Percentiles rank a stretch among this genome's conserved stretches.
Conservation (phyloP, 495 filamentous ascomycete genomes). For the Aspergillus coremiiformis region DNA sequence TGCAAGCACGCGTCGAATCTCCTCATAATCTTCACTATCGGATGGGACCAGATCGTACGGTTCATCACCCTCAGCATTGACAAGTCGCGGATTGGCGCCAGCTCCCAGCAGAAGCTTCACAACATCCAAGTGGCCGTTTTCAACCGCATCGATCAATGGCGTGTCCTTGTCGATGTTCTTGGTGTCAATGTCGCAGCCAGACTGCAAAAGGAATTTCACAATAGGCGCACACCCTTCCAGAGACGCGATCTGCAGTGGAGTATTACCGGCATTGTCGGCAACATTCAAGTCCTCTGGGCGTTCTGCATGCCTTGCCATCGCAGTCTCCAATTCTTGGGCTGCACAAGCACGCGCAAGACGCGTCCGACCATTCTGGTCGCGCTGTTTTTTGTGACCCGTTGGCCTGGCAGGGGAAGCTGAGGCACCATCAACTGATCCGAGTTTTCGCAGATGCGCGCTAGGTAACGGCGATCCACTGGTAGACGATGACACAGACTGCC, state of each 20-base stretch:
- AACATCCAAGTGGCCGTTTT: slow-evolving; percentile 88
- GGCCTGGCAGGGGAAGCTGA: slow-evolving; percentile 58
- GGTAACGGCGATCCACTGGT: slow-evolving; percentile 63
- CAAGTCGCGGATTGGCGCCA: slow-evolving; percentile 79
- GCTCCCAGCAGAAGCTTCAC: slow-evolving; percentile 77
- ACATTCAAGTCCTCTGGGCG: slow-evolving; percentile 81
- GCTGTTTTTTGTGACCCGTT: slow-evolving; percentile 69
- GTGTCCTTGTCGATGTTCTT: slow-evolving; percentile 85
- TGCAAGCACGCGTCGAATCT: slow-evolving; percentile 41
- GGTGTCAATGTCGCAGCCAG: slow-evolving; percentile 73
- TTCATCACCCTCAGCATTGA: slow-evolving; percentile 80
- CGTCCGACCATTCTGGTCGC: slow-evolving; percentile 80
- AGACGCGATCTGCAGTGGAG: slow-evolving; percentile 84
- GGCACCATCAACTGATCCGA: slow-evolving; percentile 50
- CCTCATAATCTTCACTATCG: slow-evolving; percentile 58
- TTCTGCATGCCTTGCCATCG: slow-evolving; percentile 60
- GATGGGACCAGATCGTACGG: slow-evolving; percentile 74
- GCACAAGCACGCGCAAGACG: slow-evolving; percentile 77
- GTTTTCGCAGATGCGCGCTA: slow-evolving; percentile 57
- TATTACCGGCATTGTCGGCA: slow-evolving; percentile 88
- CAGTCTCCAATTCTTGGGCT: slow-evolving; percentile 62
- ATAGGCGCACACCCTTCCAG: slow-evolving; percentile 76
- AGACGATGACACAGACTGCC: slow-evolving; percentile 67
- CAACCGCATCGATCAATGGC: slow-evolving; percentile 88
- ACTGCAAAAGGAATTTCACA: slow-evolving; percentile 61